phyloP scores from a whole-genome alignment of 208 protist species.

The Leishmania major region DNA sequence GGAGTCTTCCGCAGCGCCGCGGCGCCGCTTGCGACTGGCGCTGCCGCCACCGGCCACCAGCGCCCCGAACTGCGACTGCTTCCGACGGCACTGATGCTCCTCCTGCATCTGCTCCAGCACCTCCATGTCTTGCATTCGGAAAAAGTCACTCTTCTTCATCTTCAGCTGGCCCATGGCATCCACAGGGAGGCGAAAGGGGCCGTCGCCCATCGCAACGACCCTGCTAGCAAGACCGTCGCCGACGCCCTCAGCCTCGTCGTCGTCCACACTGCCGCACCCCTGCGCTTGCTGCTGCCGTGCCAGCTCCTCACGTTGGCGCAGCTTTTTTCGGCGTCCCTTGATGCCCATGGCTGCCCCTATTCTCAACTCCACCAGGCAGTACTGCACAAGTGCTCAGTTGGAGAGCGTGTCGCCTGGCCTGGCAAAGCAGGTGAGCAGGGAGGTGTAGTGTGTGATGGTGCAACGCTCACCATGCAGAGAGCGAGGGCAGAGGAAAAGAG shows the following conservation, averaged over 20 bases:
- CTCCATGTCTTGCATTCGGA: slow-evolving; percentile 79
- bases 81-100: slow-evolving; percentile 64
- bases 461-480: not conserved
- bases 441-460: not conserved
- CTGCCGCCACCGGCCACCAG: slow-evolving; percentile 13
- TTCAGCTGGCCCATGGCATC: slow-evolving; percentile 51
- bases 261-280: slow-evolving; percentile 6
- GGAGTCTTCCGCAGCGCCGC: slow-evolving; percentile 8
- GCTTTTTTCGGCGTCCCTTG: slow-evolving; percentile 75
- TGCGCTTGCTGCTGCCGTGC: slow-evolving; percentile 25
- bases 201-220: slow-evolving; percentile 38
- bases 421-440: not conserved
- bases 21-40: slow-evolving; percentile 20
- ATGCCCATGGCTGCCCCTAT: slow-evolving; percentile 65
- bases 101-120: slow-evolving; percentile 82
- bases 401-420: not conserved
- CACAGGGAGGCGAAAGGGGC: slow-evolving; percentile 52
- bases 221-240: slow-evolving; percentile 12
- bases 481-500: not conserved
- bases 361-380: not conserved
- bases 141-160: slow-evolving; percentile 89
- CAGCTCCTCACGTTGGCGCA: slow-evolving; percentile 57
- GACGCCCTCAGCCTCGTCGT: slow-evolving; percentile 4
- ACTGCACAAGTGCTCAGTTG: not conserved
- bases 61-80: slow-evolving; percentile 14